phyloP scores from a whole-genome alignment of 768 basidiomycete genomes.

The Leccinum imitatum region DNA sequence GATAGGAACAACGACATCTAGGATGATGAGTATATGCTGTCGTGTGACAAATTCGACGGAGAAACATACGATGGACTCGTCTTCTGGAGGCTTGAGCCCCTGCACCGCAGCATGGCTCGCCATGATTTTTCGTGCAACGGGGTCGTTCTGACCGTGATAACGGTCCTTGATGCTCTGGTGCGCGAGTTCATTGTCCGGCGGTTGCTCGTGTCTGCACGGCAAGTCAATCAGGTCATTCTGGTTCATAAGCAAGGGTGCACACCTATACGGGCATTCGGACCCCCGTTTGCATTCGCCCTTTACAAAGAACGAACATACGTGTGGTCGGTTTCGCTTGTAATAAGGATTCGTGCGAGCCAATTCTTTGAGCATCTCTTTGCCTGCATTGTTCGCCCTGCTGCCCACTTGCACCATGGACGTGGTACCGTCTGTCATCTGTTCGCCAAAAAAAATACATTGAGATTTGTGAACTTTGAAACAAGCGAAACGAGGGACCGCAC shows the following conservation, averaged over 20 bases:
- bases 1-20: conserved; percentile 88
- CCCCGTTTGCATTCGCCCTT: conserved; percentile 96
- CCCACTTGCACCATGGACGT: conserved; percentile 59
- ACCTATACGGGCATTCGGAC: conserved; percentile 87
- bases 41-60: background rate
- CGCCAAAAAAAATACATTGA: conserved; percentile 6
- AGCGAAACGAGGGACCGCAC: conserved; percentile 34
- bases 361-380: conserved; percentile 96
- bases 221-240: conserved; percentile 5
- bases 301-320: conserved; percentile 91
- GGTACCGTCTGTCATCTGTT: conserved; percentile 63
- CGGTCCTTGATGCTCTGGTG: conserved; percentile 95
- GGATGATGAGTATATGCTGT: conserved; percentile 7
- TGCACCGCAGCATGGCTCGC: conserved; percentile 72
- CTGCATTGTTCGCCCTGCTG: conserved; percentile 69
- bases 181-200: conserved; percentile 74
- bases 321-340: conserved; percentile 94
- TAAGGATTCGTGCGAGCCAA: conserved; percentile 94
- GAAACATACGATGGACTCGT: conserved; percentile 72
- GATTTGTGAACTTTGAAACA: background rate
- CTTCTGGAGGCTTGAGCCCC: conserved; percentile 89
- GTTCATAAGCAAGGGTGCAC: conserved; percentile 15
- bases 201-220: conserved; percentile 76
- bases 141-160: conserved; percentile 90
- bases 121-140: conserved; percentile 91